phyloP scores from a whole-genome alignment of 2,329 filamentous ascomycete genomes.

The Ophiostoma triangulosporum region DNA sequence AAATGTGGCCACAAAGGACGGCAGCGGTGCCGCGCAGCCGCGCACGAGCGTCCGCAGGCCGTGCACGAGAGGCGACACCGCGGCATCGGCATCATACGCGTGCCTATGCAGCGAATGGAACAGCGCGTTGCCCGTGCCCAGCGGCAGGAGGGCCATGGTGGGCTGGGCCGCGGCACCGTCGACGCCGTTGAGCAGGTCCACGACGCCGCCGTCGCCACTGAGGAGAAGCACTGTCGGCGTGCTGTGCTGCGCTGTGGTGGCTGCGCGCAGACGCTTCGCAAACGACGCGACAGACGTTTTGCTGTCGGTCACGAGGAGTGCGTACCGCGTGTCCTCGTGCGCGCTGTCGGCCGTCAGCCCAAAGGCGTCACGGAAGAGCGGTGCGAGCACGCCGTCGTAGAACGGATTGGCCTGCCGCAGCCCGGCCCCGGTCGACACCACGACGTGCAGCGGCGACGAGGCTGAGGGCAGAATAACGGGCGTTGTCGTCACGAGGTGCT shows the following conservation, averaged over 20 bases:
- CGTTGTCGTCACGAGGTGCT: not conserved
- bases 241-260: not conserved
- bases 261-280: conserved; percentile 26
- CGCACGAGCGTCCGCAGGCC: conserved; percentile 43
- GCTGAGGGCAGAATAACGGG: not conserved
- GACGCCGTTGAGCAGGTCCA: conserved; percentile 64
- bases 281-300: conserved; percentile 52
- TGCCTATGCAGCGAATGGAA: conserved; percentile 50
- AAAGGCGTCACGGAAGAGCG: conserved; percentile 36
- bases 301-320: conserved; percentile 49
- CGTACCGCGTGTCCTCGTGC: conserved; percentile 23
- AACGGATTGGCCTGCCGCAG: conserved; percentile 41
- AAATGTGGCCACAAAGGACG: conserved; percentile 49
- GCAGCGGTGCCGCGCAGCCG: conserved; percentile 42
- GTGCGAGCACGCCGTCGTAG: conserved; percentile 41
- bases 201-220: conserved; percentile 75
- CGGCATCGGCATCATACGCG: conserved; percentile 26
- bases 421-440: conserved; percentile 57
- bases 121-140: conserved; percentile 53
- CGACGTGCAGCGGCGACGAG: conserved; percentile 36
- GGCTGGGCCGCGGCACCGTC: conserved; percentile 19
- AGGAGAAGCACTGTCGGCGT: conserved; percentile 52
- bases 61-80: conserved; percentile 33
- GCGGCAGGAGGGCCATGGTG: conserved; percentile 40
- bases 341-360: conserved; percentile 21